Evolutionary conservation across 441 rosid species (phyloP).

Genomic region (Arabidopsis lyrata): DNA sequence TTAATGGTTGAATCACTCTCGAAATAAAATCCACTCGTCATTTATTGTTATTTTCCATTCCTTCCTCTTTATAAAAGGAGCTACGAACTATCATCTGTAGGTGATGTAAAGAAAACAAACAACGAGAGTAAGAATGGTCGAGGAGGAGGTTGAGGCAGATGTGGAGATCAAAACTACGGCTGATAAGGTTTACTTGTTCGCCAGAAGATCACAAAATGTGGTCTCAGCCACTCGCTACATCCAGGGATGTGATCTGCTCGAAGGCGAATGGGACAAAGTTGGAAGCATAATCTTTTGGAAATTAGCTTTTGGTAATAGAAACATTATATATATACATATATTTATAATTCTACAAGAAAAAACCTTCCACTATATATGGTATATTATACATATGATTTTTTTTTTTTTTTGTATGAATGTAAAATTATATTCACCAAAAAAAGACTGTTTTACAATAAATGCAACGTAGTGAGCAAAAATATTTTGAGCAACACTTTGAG

Average conservation of each 20-base stretch:
- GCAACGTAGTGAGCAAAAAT: no score
- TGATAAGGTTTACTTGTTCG: neutral
- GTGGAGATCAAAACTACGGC: slow-evolving; percentile 36
- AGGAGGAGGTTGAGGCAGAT: neutral
- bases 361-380: no score
- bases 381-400: no score
- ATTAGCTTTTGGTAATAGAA: neutral
- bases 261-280: neutral
- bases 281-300: neutral
- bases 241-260: neutral
- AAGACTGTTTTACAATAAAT: no score
- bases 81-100: neutral
- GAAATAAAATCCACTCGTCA: neutral
- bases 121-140: neutral
- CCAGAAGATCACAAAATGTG: neutral
- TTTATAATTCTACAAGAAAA: no score
- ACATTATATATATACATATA: neutral
- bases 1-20: neutral
- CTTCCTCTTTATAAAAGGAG: neutral
- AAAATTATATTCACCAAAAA: no score
- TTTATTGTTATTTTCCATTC: no score
- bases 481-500: no score
- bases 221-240: neutral
- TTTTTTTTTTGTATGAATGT: no score
- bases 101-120: neutral